Base-by-base conservation (phyloP, 1,284 basidiomycete species). In the Cryptococcus hybrid region DNA sequence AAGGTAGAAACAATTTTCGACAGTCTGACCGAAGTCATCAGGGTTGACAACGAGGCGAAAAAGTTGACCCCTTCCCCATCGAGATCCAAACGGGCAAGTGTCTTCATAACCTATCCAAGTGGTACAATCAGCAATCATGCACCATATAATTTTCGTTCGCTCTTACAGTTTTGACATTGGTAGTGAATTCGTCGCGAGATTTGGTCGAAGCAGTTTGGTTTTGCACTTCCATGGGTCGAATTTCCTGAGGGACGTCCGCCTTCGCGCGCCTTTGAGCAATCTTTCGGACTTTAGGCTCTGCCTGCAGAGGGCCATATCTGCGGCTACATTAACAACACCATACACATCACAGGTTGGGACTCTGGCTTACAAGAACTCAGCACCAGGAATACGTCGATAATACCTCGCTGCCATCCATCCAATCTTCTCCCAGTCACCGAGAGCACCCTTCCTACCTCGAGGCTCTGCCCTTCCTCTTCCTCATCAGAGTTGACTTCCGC, bases 1-100 rank as follows among this genome's bases (percentile, higher is more conserved):
- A 39, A 81, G 74, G 65, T 81, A 83, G 63, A 84, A 84, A 55
- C 82, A 67, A 60, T 84, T 84, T 61, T 84, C 83, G 47, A 83
- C 79, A 1, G 80, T 80, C 51, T 83, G 81, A 18, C 74, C 70
- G 59, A 80, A 83, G 54, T 78, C 79, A 5, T 76, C 52, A 2
- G 82, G 82, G 59, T 83, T 80, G 54, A 82, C 66, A 39, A 81
- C 75, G 59, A 83, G 80, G 18, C 68, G 49, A 72, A 83, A 51
- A 74, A 80, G 56, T 74, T 80, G 68, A 63, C 73, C 52, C 56
- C 80, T 43, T 68, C 35, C 36, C 63, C 51, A 2, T 57, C 42
- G 2, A 62, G 65, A 47, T 72, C 74, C 8, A 58, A 34, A 7
- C 57, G 40, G 7, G 35, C 9, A 7, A 75, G 64, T 1, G 58